Conservation (phyloP, 108 stramenopile genomes). For the Asterionellopsis glacialis region DNA sequence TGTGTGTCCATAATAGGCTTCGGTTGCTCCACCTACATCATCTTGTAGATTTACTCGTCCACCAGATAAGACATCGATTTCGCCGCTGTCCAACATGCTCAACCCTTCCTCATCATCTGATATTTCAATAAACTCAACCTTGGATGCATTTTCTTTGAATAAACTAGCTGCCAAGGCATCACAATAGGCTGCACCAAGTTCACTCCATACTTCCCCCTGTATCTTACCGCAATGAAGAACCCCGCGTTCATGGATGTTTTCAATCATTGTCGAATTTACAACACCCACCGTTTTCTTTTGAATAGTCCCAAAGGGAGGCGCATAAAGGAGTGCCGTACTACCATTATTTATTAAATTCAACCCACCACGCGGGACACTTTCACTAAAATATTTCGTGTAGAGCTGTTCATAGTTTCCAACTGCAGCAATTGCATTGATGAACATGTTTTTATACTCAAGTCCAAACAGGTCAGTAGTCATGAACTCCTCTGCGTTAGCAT, state of each 20-base stretch:
- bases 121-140: conserved; percentile 17
- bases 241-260: conserved; percentile 19
- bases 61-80: neutral
- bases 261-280: conserved; percentile 10
- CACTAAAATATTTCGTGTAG: conserved; percentile 13
- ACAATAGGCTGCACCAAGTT: conserved; percentile 16
- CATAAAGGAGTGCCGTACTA: conserved; percentile 33
- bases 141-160: conserved; percentile 23
- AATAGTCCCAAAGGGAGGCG: conserved; percentile 39
- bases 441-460: conserved; percentile 7
- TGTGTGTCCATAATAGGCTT: no score
- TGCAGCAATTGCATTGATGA: conserved; percentile 29
- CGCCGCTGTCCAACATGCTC: neutral
- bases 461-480: conserved; percentile 15
- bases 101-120: no score
- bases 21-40: neutral
- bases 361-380: conserved; percentile 8
- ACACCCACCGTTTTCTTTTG: neutral
- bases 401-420: conserved; percentile 54
- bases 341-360: conserved; percentile 48
- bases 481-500: conserved; percentile 9
- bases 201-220: neutral
- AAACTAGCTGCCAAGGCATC: conserved; percentile 42
- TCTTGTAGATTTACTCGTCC: neutral
- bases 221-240: conserved; percentile 38